Conservation (phyloP, 73 alveolate genomes). For the Uronychia setigera region DNA sequence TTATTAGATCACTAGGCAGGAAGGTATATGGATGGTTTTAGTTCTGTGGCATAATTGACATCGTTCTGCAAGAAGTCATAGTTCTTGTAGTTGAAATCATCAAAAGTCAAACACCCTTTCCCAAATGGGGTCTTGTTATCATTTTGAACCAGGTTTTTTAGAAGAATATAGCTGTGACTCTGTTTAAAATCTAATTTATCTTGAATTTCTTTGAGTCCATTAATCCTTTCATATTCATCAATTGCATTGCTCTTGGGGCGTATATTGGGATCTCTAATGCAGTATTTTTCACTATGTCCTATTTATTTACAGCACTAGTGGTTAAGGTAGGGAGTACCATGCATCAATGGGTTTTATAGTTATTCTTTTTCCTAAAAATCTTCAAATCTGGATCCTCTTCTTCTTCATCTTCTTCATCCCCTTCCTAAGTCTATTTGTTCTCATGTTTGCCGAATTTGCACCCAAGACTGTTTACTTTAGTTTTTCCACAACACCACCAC, state of each 20-base stretch:
- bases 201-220: background rate
- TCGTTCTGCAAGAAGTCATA: background rate
- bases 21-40: background rate
- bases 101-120: slow-evolving; percentile 14
- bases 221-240: slow-evolving; percentile 5
- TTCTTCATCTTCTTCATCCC: slow-evolving; percentile 25
- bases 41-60: background rate
- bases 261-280: slow-evolving; percentile 41
- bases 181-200: background rate
- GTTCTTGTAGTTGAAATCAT: slow-evolving; percentile 30
- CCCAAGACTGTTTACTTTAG: slow-evolving; percentile 1
- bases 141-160: background rate
- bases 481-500: slow-evolving; percentile 48
- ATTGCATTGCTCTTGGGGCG: slow-evolving; percentile 5
- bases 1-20: background rate
- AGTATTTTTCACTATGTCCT: slow-evolving; percentile 23
- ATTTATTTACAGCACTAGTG: slow-evolving; percentile 16
- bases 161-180: background rate
- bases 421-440: slow-evolving; percentile 3
- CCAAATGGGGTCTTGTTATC: slow-evolving; percentile 6
- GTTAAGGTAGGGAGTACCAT: background rate
- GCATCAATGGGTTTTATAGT: slow-evolving; percentile 15
- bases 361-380: background rate
- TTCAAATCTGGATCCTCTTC: slow-evolving; percentile 23
- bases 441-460: slow-evolving; percentile 23